Evolutionary conservation across 441 rosid species (phyloP).

Genomic region (Erysimum cheiri): DNA sequence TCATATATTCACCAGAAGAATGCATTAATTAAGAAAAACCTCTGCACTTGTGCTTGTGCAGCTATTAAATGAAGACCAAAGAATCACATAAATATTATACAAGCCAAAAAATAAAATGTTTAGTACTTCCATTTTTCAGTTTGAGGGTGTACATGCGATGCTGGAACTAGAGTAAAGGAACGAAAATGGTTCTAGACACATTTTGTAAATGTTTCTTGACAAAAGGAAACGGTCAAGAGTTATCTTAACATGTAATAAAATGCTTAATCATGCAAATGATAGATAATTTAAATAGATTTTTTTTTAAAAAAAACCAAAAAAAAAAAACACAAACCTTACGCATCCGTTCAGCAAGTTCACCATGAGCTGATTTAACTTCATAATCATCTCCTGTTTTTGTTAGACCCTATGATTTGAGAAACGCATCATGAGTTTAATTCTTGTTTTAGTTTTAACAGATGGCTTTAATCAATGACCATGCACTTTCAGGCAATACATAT

Average conservation of each 20-base stretch:
- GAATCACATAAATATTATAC: constrained; percentile 24
- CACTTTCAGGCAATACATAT: constrained; percentile 6
- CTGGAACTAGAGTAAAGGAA: constrained; percentile 19
- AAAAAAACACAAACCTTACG: constrained; percentile 72
- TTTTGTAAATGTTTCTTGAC: constrained; percentile 8
- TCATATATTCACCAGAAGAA: constrained; percentile 20
- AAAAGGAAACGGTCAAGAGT: constrained; percentile 15
- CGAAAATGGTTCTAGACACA: neutral
- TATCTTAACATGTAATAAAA: constrained; percentile 1
- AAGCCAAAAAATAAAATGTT: constrained; percentile 15
- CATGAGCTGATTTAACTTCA: constrained; percentile 96
- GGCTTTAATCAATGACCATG: constrained; percentile 32
- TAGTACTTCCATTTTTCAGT: constrained; percentile 17
- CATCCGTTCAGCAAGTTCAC: constrained; percentile 98
- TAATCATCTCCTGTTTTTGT: constrained; percentile 97
- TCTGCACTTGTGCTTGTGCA: constrained; percentile 13
- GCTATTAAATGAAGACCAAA: constrained; percentile 4
- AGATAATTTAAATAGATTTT: too few species aligned
- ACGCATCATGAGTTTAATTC: constrained; percentile 7
- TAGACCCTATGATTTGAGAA: constrained; percentile 68
- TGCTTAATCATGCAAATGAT: constrained; percentile 17
- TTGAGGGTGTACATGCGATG: constrained; percentile 18
- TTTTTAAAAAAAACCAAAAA: too few species aligned
- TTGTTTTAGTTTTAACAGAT: constrained; percentile 16
- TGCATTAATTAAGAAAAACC: constrained; percentile 3